phyloP scores from a whole-genome alignment of 495 filamentous ascomycete species.

The Penicillium goetzii region DNA sequence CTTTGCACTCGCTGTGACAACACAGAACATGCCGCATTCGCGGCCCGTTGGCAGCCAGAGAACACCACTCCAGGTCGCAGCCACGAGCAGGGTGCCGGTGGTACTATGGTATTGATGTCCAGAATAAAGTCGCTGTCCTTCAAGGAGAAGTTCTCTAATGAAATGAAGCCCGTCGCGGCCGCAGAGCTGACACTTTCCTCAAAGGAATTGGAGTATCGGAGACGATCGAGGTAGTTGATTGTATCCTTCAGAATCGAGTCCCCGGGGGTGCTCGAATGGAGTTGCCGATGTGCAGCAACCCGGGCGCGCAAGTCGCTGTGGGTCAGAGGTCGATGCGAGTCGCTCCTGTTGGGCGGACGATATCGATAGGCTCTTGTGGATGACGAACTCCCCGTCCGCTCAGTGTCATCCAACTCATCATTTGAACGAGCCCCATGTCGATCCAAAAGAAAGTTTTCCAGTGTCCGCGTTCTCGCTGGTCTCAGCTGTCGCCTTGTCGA shows the following conservation, averaged over 20 bases:
- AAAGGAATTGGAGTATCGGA: slow-evolving; percentile 59
- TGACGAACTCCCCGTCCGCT: slow-evolving; percentile 29
- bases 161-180: slow-evolving; percentile 52
- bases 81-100: slow-evolving; percentile 65
- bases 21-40: slow-evolving; percentile 34
- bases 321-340: slow-evolving; percentile 36
- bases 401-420: slow-evolving; percentile 40
- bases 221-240: slow-evolving; percentile 65
- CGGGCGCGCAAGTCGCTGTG: slow-evolving; percentile 52
- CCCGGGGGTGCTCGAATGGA: slow-evolving; percentile 50
- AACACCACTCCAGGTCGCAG: slow-evolving; percentile 67
- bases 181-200: slow-evolving; percentile 61
- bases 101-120: slow-evolving; percentile 56
- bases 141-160: slow-evolving; percentile 45
- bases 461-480: slow-evolving; percentile 47
- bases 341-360: slow-evolving; percentile 38
- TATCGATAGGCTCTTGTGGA: slow-evolving; percentile 43
- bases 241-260: slow-evolving; percentile 58
- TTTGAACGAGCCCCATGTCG: slow-evolving; percentile 39
- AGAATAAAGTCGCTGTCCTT: slow-evolving; percentile 65
- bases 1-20: slow-evolving; percentile 36
- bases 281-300: slow-evolving; percentile 54
- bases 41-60: slow-evolving; percentile 61
- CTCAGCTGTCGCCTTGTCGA: slow-evolving; percentile 53
- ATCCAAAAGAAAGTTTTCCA: slow-evolving; percentile 53